phyloP scores from a whole-genome alignment of 208 protist genomes.

The Crithidia bombi region DNA sequence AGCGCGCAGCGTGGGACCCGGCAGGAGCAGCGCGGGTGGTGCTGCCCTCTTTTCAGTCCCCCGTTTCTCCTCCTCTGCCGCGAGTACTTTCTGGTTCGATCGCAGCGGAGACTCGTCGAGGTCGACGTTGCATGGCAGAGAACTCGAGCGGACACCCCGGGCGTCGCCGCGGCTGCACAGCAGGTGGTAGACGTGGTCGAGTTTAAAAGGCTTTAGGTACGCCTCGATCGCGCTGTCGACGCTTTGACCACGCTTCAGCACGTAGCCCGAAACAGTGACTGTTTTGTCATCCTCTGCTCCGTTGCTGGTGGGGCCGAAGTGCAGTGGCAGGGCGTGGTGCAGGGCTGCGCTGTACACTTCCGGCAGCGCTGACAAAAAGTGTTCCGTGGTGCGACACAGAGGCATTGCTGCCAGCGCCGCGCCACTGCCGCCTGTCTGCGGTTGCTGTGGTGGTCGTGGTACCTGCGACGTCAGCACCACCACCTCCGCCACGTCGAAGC shows the following conservation, averaged over 20 bases:
- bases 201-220: slow-evolving; percentile 63
- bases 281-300: slow-evolving; percentile 77
- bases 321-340: slow-evolving; percentile 54
- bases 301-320: slow-evolving; percentile 72
- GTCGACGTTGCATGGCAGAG: background rate
- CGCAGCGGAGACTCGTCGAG: background rate
- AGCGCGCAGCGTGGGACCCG: slow-evolving; percentile 73
- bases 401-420: background rate
- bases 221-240: slow-evolving; percentile 49
- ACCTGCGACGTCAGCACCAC: slow-evolving; percentile 37
- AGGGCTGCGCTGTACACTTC: slow-evolving; percentile 51
- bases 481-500: slow-evolving; percentile 80
- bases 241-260: slow-evolving; percentile 13
- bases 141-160: background rate
- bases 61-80: background rate
- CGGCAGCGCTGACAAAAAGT: slow-evolving; percentile 35
- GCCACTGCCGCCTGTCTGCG: background rate
- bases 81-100: background rate
- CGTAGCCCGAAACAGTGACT: slow-evolving; percentile 48
- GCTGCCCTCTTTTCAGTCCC: too few species aligned
- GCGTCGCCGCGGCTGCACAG: slow-evolving; percentile 25
- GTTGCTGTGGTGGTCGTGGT: background rate
- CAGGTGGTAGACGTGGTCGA: slow-evolving; percentile 59
- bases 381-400: background rate
- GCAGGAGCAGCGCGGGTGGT: slow-evolving; percentile 30